These are phyloP conservation scores for Bretschneidera sinensis DNA, from an alignment of 345 rosid genomes.

Conservation along the genomic window DNA sequence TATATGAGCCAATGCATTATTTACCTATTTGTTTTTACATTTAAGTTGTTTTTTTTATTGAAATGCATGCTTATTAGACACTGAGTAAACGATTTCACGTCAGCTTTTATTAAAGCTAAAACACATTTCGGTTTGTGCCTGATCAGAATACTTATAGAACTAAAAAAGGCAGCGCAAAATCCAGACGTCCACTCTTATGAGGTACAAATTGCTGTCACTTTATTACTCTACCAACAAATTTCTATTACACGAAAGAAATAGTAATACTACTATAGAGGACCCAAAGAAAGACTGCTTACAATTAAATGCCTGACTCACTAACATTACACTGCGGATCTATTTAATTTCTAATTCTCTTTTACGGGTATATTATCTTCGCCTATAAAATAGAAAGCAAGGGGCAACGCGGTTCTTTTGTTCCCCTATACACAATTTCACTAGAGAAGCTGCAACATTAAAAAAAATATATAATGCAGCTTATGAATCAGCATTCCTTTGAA, in stretches of 20 bases:
- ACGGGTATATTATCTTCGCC: not conserved
- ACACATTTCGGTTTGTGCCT: no score
- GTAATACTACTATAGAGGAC: not conserved
- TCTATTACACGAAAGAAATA: not conserved
- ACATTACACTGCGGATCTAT: not conserved
- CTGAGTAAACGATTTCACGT: no score
- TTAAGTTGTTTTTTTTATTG: no score
- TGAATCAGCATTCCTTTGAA: not conserved
- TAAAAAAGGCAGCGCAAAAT: no score
- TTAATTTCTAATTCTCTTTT: not conserved
- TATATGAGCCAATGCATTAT: no score
- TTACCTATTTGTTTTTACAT: no score
- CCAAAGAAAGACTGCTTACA: not conserved
- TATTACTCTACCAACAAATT: no score
- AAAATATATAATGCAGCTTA: slow-evolving; percentile 22
- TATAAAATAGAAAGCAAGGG: not conserved
- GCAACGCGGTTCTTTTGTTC: not conserved
- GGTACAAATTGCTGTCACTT: not conserved
- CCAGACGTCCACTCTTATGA: not conserved
- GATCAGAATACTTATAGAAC: no score
- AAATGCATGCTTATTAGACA: no score
- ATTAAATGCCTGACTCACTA: not conserved
- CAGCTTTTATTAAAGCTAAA: no score
- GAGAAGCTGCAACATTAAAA: slow-evolving; percentile 22
- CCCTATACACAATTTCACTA: slow-evolving; percentile 2